Conservation (phyloP, 169 alveolate species). For the Plasmodium cynomolgi region DNA sequence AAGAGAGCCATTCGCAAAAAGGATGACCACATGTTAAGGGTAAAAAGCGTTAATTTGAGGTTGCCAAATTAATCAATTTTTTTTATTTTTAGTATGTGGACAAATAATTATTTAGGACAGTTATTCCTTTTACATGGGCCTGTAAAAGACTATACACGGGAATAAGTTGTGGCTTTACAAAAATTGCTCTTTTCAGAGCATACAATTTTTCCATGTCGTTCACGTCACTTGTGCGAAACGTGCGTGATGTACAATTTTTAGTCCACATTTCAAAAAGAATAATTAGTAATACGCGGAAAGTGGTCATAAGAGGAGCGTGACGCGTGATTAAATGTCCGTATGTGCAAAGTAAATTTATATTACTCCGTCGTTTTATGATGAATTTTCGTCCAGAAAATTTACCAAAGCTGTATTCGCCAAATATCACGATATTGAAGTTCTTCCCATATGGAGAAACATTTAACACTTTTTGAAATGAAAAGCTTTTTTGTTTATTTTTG, state of each 20-base stretch:
- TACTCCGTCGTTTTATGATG: background rate
- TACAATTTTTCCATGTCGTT: background rate
- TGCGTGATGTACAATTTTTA: background rate
- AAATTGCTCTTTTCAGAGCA: background rate
- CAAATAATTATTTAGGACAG: background rate
- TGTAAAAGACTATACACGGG: background rate
- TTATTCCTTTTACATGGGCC: constrained; percentile 3
- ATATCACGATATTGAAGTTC: background rate
- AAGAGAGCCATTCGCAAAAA: background rate
- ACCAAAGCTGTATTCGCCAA: background rate
- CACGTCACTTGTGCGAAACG: background rate
- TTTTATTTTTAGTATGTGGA: background rate
- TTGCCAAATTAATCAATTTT: background rate
- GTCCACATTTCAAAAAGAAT: background rate
- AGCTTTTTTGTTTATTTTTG: background rate
- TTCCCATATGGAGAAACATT: background rate
- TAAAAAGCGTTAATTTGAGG: background rate
- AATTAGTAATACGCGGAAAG: background rate
- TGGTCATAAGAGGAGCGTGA: background rate
- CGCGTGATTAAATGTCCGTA: background rate
- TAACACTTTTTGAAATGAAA: background rate
- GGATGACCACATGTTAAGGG: background rate
- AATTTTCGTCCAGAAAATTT: background rate
- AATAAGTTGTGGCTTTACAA: background rate
- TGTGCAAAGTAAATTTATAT: background rate